Conservation (phyloP, 371 early-diverging fungal species). For the Catenaria anguillulae region DNA sequence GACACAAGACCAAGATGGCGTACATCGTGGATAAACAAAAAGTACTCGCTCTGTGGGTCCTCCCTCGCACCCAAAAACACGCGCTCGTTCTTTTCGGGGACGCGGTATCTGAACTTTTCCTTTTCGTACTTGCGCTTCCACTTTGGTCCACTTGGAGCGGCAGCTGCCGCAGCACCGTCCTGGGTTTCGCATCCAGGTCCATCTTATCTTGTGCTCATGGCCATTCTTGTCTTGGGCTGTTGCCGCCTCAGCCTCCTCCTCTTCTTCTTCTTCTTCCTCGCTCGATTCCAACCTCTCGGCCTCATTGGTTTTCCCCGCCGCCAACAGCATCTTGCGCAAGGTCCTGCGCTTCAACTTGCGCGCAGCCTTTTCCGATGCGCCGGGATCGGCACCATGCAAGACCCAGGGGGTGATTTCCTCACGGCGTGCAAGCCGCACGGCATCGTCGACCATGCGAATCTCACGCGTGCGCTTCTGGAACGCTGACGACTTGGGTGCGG, state of each 20-base stretch:
- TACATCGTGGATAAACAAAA: neutral
- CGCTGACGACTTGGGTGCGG: slow-evolving; percentile 39
- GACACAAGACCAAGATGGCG: slow-evolving; percentile 1
- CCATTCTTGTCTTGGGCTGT: too few species aligned
- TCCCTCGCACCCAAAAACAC: neutral
- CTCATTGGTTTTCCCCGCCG: neutral
- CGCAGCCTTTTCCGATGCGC: too few species aligned
- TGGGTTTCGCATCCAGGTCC: too few species aligned
- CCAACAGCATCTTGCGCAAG: too few species aligned
- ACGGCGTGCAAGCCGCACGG: slow-evolving; percentile 45
- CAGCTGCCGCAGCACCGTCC: too few species aligned
- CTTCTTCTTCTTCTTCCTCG: neutral
- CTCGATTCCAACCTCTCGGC: neutral
- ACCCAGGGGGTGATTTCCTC: slow-evolving; percentile 67
- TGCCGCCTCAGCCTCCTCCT: neutral
- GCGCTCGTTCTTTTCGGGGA: neutral
- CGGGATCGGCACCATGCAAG: slow-evolving; percentile 47
- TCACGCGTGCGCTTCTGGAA: slow-evolving; percentile 73
- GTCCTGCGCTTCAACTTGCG: too few species aligned
- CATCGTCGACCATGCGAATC: slow-evolving; percentile 56
- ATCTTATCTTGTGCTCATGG: too few species aligned
- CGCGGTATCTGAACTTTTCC: too few species aligned
- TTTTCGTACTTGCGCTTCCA: too few species aligned
- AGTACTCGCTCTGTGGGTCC: neutral
- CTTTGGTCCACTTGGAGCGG: too few species aligned